These are phyloP conservation scores for Calonectria henricotiae DNA, from an alignment of 2,329 filamentous ascomycete genomes.

Conservation along the genomic window DNA sequence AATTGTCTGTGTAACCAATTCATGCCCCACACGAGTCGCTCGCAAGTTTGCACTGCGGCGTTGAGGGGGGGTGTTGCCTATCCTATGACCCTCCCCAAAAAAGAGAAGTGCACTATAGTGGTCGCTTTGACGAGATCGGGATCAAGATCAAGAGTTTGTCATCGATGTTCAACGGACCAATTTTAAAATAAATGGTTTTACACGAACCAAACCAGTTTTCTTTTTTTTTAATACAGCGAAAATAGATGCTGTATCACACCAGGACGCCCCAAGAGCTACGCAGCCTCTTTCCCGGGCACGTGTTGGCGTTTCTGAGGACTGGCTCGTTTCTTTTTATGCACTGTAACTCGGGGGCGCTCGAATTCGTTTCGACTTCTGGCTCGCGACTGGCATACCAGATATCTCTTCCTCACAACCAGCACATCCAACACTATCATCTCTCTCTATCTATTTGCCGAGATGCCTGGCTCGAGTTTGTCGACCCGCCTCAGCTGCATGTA, in stretches of 20 bases:
- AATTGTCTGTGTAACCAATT: slow-evolving; percentile 14
- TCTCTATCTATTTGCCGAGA: slow-evolving; percentile 12
- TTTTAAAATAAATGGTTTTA: neutral
- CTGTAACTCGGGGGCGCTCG: slow-evolving; percentile 22
- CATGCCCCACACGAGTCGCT: slow-evolving; percentile 11
- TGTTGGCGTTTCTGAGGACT: slow-evolving; percentile 6
- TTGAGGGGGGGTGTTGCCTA: neutral
- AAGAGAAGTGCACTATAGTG: neutral
- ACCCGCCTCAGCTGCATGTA: slow-evolving; percentile 14
- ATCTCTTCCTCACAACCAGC: slow-evolving; percentile 1
- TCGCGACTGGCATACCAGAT: neutral
- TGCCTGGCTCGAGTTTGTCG: slow-evolving; percentile 4
- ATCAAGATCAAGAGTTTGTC: neutral
- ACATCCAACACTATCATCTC: neutral
- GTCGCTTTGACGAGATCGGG: neutral
- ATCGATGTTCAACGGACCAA: neutral
- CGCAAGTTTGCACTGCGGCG: slow-evolving; percentile 13
- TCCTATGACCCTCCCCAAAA: neutral
- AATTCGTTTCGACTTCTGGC: slow-evolving; percentile 14
- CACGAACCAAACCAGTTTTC: too few species aligned
- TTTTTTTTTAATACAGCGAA: neutral
- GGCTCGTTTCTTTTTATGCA: slow-evolving; percentile 23
- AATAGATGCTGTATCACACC: neutral
- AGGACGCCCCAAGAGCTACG: neutral
- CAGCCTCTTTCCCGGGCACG: neutral